Percentiles rank a stretch among this genome's conserved stretches.
Conservation (phyloP, 2,329 filamentous ascomycete genomes). For the Sporothrix globosa region DNA sequence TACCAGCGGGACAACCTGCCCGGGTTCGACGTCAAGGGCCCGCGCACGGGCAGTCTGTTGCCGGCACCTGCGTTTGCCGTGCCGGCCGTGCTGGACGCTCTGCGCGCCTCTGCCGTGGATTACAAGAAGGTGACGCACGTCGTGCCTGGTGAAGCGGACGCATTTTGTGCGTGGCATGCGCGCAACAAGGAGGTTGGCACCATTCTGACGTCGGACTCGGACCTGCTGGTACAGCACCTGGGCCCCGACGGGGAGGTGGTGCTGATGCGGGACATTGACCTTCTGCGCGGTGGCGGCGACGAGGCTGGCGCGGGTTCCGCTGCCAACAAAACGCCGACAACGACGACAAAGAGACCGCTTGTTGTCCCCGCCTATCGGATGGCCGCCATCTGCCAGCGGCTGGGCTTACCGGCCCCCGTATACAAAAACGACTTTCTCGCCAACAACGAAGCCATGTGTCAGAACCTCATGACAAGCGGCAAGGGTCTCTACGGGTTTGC, state of each 20-base stretch:
- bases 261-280: conserved; percentile 68
- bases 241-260: conserved; percentile 63
- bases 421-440: neutral
- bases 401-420: conserved; percentile 36
- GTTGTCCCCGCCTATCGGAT: neutral
- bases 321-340: no score
- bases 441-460: neutral
- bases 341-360: neutral
- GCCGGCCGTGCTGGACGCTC: conserved; percentile 71
- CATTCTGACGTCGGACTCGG: conserved; percentile 83
- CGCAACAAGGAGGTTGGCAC: conserved; percentile 52
- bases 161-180: conserved; percentile 71
- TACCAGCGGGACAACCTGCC: conserved; percentile 33
- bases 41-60: conserved; percentile 40
- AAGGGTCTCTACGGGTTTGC: conserved; percentile 40
- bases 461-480: conserved; percentile 14
- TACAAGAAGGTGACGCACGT: conserved; percentile 56
- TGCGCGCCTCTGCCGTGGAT: conserved; percentile 50
- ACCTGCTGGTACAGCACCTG: conserved; percentile 76
- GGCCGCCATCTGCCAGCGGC: conserved; percentile 37
- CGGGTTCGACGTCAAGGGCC: conserved; percentile 30
- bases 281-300: neutral
- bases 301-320: neutral
- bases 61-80: conserved; percentile 70
- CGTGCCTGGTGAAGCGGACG: conserved; percentile 83